Conservation (phyloP, 257 asterid species). For the Solanum corneliomulleri region DNA sequence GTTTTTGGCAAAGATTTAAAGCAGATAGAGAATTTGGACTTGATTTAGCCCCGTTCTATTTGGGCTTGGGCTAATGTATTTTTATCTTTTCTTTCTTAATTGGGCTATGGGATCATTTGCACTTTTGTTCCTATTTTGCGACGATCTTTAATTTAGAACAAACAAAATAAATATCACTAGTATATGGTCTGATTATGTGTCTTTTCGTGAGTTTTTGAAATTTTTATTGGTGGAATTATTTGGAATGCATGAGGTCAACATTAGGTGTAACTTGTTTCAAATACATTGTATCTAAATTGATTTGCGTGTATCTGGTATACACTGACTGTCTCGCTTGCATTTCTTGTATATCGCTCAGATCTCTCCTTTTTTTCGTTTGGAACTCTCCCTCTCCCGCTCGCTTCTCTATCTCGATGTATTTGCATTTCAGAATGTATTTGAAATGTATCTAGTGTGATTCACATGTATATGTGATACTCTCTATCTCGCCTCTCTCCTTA, state of each 20-base stretch:
- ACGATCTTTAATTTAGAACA: not conserved
- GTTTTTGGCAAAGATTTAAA: not conserved
- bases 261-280: too few species aligned
- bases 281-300: too few species aligned
- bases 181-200: too few species aligned
- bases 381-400: not conserved
- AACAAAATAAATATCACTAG: not conserved
- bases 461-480: not conserved
- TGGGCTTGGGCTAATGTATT: not conserved
- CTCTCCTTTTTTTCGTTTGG: too few species aligned
- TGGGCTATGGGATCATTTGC: not conserved
- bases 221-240: too few species aligned
- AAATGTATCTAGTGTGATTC: too few species aligned
- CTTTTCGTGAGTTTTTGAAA: too few species aligned
- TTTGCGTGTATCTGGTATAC: too few species aligned
- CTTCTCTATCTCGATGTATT: too few species aligned
- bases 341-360: too few species aligned
- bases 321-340: not conserved
- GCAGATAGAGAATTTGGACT: not conserved
- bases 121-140: not conserved
- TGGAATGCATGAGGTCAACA: too few species aligned
- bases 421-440: not conserved
- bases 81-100: not conserved
- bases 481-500: not conserved
- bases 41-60: not conserved